A percentile compares a stretch with the other conserved stretches of the same genome.
Evolutionary conservation across 257 asterid genomes (phyloP).

Genomic region (Haberlea rhodopensis): DNA sequence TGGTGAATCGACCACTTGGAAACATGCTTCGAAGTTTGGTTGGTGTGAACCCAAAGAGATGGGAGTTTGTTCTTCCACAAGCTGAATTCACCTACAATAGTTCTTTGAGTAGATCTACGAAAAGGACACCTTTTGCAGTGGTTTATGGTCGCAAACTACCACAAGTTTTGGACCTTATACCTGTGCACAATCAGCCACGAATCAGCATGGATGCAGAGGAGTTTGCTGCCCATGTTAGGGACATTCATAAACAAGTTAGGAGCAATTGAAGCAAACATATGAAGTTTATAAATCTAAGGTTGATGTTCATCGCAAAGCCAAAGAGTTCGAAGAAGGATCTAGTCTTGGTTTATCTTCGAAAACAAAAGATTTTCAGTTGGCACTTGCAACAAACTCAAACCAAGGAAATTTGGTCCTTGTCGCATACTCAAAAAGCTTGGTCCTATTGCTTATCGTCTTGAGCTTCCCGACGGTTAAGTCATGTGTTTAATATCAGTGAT

Average conservation of each 20-base stretch:
- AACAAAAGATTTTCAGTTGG: no score
- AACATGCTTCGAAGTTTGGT: background rate
- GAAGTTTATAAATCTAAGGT: slow-evolving; percentile 6
- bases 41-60: background rate
- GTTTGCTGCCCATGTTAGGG: background rate
- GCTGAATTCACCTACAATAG: background rate
- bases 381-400: no score
- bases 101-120: background rate
- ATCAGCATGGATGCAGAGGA: slow-evolving; percentile 12
- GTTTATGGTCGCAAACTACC: background rate
- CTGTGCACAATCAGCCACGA: background rate
- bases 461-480: no score
- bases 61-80: background rate
- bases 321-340: no score
- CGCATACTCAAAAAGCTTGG: no score
- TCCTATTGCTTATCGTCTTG: no score
- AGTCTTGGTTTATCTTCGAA: no score
- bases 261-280: background rate
- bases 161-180: no score
- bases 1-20: no score
- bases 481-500: no score
- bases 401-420: no score
- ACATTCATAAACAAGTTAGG: slow-evolving; percentile 12
- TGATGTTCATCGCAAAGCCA: no score
- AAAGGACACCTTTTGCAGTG: slow-evolving; percentile 6